Evolutionary conservation across 1,284 basidiomycete species (phyloP), one percentile per base, ranked within the genome.

Genomic region (Rhodotorula sp.): DNA sequence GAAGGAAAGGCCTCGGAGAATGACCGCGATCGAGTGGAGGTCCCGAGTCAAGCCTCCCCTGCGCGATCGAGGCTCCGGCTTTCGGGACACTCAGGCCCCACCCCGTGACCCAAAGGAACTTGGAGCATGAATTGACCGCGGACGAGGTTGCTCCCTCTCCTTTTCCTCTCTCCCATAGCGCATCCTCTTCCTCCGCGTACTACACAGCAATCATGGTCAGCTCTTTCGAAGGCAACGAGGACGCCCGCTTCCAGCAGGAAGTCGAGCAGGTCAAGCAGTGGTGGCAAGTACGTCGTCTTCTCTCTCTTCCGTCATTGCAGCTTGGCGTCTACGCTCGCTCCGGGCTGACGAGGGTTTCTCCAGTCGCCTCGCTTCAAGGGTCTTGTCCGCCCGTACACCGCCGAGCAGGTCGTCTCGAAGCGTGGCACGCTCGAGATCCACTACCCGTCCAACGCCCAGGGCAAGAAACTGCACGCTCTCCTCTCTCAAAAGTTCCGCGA

Each of bases 321-420:
- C 46, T 46, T 60, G 48, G 23, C 26, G 8, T 56, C 47, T n/a
- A 29, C 69, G 62, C n/a, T 7, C 16, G 54, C 14, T 12, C 54
- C 54, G 54, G 26, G 18, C 54, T 56, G 54, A 56, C 54, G 23
- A 12, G n/a, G 12, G 10, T 26, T 31, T 21, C 34, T 47, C 6
- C 64, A 75, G 62, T 65, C 54, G 49, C 70, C 92, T 46, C 92
- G 96, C 68, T 98, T 95, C 64, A 87, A 88, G 56, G 86, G 89
- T 80, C 90, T 90, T 57, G 89, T 87, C 79, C 89, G 96, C 54
- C 93, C 95, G 5, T 99, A 97, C 85, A 91, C 91, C 59, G 92
- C 96, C 47, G 90, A 89, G 51, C 90, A 97, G 78, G 95, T 98
- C 77, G 94, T 97, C 76, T 87, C 91, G 61, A 98, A 98, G 85